phyloP scores from a whole-genome alignment of 441 rosid genomes.

The Breynia disticha region DNA sequence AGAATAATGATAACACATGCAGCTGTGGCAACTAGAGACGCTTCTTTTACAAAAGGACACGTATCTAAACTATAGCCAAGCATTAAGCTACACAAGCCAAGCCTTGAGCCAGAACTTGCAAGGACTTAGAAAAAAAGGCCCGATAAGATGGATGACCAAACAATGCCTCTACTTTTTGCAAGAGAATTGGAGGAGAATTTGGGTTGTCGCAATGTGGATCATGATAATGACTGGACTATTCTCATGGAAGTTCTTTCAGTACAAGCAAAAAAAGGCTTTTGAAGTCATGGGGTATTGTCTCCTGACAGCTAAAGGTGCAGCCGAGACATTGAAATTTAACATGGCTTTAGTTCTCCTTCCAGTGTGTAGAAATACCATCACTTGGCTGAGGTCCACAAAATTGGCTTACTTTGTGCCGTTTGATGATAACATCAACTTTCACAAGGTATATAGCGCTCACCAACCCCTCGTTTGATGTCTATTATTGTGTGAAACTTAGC shows the following conservation, averaged over 20 bases:
- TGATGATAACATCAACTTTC: conserved; percentile 88
- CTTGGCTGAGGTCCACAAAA: conserved; percentile 91
- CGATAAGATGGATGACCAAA: conserved; percentile 36
- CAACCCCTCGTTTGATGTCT: not conserved
- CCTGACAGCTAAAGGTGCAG: conserved; percentile 88
- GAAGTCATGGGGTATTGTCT: conserved; percentile 87
- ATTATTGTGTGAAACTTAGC: conserved; percentile 11
- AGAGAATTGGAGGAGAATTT: conserved; percentile 87
- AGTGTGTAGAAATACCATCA: conserved; percentile 83
- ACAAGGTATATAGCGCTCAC: conserved; percentile 52
- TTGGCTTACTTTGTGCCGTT: conserved; percentile 56
- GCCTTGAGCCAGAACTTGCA: conserved; percentile 67
- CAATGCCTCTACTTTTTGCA: conserved; percentile 36
- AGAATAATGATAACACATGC: conserved; percentile 20
- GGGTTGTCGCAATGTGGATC: conserved; percentile 74
- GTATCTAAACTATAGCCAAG: conserved; percentile 81
- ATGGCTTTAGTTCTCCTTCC: conserved; percentile 93
- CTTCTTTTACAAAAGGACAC: conserved; percentile 86
- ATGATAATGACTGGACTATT: conserved; percentile 58
- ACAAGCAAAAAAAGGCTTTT: conserved; percentile 59
- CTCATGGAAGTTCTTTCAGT: conserved; percentile 85
- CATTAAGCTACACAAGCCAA: conserved; percentile 71
- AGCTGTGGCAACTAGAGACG: conserved; percentile 98
- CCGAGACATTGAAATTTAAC: conserved; percentile 92
- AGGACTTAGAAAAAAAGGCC: conserved; percentile 31